phyloP scores from a whole-genome alignment of 306 rosid genomes.

The Argentina anserina region DNA sequence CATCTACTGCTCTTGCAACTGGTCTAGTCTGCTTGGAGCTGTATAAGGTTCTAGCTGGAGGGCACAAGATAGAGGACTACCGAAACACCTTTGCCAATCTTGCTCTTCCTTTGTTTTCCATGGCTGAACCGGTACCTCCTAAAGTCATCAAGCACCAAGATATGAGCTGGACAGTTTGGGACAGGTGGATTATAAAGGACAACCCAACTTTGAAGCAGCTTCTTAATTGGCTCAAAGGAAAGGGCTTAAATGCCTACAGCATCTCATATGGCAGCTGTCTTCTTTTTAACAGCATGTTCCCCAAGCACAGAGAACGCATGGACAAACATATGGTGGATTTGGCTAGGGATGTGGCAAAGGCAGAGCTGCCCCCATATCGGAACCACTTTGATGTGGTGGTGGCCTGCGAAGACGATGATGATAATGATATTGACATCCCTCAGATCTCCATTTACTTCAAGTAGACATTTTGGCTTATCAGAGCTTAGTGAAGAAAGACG shows the following conservation, averaged over 20 bases:
- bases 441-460: constrained; percentile 32
- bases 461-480: constrained; percentile 21
- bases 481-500: neutral
- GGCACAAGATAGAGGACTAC: constrained; percentile 33
- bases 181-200: constrained; percentile 30
- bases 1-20: constrained; percentile 35
- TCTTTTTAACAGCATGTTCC: constrained; percentile 33
- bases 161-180: constrained; percentile 39
- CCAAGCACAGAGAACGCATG: constrained; percentile 34
- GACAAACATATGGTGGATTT: constrained; percentile 30
- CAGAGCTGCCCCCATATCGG: constrained; percentile 22
- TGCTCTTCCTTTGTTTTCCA: constrained; percentile 34
- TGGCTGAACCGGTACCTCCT: constrained; percentile 41
- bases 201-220: constrained; percentile 31
- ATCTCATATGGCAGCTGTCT: constrained; percentile 36
- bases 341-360: constrained; percentile 34
- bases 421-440: constrained; percentile 32
- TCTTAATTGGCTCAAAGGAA: constrained; percentile 28
- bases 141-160: constrained; percentile 32
- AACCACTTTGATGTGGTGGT: constrained; percentile 32
- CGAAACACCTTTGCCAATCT: constrained; percentile 36
- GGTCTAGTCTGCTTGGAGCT: constrained; percentile 39
- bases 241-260: constrained; percentile 31
- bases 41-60: constrained; percentile 33
- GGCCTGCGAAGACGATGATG: constrained; percentile 35